Percentiles rank a stretch among this genome's conserved stretches.
phyloP scores from a whole-genome alignment of 2,329 filamentous ascomycete genomes.

The Cordyceps sp. region DNA sequence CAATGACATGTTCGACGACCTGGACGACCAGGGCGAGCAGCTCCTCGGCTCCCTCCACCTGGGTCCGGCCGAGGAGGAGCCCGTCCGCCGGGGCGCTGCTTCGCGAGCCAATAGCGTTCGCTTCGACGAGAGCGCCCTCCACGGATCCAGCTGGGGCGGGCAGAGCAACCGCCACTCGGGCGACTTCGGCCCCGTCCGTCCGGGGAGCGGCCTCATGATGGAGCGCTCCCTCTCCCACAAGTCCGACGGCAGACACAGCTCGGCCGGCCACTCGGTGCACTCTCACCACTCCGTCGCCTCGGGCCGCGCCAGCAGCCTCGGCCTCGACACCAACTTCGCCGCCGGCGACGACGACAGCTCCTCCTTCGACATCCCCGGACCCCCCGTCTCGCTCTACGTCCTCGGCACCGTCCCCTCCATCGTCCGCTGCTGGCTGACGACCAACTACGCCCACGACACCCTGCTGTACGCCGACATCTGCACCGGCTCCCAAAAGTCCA shows the following conservation, averaged over 20 bases:
- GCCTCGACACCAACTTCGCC: conserved; percentile 55
- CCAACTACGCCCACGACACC: conserved; percentile 75
- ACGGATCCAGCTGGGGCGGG: conserved; percentile 64
- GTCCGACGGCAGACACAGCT: conserved; percentile 89
- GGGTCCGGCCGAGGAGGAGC: conserved; percentile 67
- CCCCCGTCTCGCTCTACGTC: conserved; percentile 71
- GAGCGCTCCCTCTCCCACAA: conserved; percentile 89
- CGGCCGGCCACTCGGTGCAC: conserved; percentile 67
- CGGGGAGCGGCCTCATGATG: conserved; percentile 72
- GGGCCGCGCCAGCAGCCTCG: conserved; percentile 74
- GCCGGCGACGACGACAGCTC: conserved; percentile 48
- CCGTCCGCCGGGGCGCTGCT: conserved; percentile 66
- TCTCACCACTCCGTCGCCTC: conserved; percentile 54
- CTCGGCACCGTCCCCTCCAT: conserved; percentile 85
- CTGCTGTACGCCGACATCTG: conserved; percentile 86
- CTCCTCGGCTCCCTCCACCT: conserved; percentile 69
- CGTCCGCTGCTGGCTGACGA: conserved; percentile 87
- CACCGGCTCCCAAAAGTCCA: conserved; percentile 77
- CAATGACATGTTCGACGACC: conserved; percentile 76
- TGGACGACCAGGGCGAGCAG: conserved; percentile 73
- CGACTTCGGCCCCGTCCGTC: conserved; percentile 63
- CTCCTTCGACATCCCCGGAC: conserved; percentile 53
- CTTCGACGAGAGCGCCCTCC: conserved; percentile 89
- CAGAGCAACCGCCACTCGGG: conserved; percentile 69
- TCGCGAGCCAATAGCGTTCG: conserved; percentile 94